Evolutionary conservation across 441 rosid species (phyloP), one percentile per base, ranked within the genome.

Genomic region (Biscutella laevigata): DNA sequence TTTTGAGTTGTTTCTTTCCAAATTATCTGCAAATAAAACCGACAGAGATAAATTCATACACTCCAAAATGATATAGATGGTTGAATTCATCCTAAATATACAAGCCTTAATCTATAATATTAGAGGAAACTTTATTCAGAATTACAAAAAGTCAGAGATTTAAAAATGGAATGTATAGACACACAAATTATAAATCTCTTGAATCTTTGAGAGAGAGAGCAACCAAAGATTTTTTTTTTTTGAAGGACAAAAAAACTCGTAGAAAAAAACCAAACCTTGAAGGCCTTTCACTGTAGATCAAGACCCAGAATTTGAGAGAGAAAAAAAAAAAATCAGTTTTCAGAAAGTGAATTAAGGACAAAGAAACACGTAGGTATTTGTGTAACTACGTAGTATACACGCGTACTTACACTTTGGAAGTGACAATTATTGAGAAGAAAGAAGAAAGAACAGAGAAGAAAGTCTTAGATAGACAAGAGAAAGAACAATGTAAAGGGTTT

Each of bases 401-500:
- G 65, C 50, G 45, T 58, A 44, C 60, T 27, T 50, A 58, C 55
- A 58, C 65, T 52, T 35, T 1, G 54, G 48, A 16, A 58, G 60
- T 57, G 46, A 6, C 48, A 58, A 44, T 11, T 30, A 21, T 16
- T 46, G 52, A 40, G 41, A 40, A 25, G 50, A 37, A 38, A 54
- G 11, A 12, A 30, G 5, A 6, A 21, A 11, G 8, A 15, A 33
- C 1, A 6, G 14, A 8, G 8, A 19, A 15, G 15, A 38, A 6
- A 0, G 0, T 21, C 28, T 52, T 3, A 52, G 36, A 60, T 20
- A 25, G 12, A 30, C 11, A 39, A 41, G 20, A 20, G 25, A 33
- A 35, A 10, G 20, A 21, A 5, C 34, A 26, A 16, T 17, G 51
- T n/a, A 39, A 28, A 38, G 30, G 7, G 4, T 49, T 48, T 47